Percentiles rank a stretch among this genome's conserved stretches.
phyloP scores from a whole-genome alignment of 805 yeast genomes.

The Hanseniaspora nectarophila region DNA sequence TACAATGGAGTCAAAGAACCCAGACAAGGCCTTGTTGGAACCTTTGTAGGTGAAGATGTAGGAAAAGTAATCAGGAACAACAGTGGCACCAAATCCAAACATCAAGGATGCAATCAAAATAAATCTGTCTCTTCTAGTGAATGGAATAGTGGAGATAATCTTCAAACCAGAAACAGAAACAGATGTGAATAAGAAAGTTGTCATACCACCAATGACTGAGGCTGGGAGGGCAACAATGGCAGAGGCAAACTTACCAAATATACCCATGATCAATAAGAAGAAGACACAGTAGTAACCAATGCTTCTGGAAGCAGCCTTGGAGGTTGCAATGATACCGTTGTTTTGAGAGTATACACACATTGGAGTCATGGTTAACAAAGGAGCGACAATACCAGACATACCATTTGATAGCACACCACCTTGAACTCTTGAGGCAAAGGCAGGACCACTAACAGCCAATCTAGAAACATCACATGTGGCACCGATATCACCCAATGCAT shows the following conservation, averaged over 20 bases:
- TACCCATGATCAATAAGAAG: constrained; percentile 74
- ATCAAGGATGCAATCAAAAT: constrained; percentile 52
- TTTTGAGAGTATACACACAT: constrained; percentile 88
- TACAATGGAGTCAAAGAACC: constrained; percentile 56
- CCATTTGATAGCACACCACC: constrained; percentile 92
- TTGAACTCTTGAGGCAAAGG: constrained; percentile 75
- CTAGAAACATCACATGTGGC: constrained; percentile 89
- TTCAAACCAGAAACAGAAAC: constrained; percentile 66
- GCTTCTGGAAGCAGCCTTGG: constrained; percentile 81
- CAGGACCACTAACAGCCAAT: constrained; percentile 67
- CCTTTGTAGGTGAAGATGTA: constrained; percentile 56
- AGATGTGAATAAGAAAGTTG: constrained; percentile 59
- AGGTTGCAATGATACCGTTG: constrained; percentile 85
- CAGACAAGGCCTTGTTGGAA: constrained; percentile 41
- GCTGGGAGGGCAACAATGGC: constrained; percentile 75
- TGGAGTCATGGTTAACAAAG: constrained; percentile 76
- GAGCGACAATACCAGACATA: constrained; percentile 61
- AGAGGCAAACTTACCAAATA: constrained; percentile 77
- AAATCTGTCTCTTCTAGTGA: constrained; percentile 64
- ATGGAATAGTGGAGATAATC: constrained; percentile 41
- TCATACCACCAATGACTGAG: constrained; percentile 81
- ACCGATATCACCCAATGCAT: constrained; percentile 88
- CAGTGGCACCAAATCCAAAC: constrained; percentile 55
- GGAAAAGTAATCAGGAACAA: constrained; percentile 55
- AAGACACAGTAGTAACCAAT: constrained; percentile 73